These are phyloP conservation scores for Erythrophleum fordii DNA, from an alignment of 306 rosid genomes.

Conservation along the genomic window DNA sequence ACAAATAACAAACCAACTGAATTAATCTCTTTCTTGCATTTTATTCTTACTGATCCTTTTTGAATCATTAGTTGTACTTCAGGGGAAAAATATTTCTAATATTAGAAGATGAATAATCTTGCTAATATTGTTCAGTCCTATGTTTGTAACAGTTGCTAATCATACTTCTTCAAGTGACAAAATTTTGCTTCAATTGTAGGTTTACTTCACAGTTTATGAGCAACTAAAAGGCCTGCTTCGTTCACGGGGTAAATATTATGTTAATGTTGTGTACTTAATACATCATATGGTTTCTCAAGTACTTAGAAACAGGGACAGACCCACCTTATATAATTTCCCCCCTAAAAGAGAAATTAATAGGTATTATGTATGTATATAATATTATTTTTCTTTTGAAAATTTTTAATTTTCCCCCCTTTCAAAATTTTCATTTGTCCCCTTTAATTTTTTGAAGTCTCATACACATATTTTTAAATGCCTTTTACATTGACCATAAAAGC, in stretches of 20 bases:
- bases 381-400: too few relatives aligned
- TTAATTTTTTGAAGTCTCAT: too few relatives aligned
- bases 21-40: conserved; percentile 5
- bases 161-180: conserved; percentile 43
- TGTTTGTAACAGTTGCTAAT: conserved; percentile 28
- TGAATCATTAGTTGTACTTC: neutral
- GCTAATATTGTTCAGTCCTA: conserved; percentile 13
- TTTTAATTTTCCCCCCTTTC: too few relatives aligned
- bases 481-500: too few relatives aligned
- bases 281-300: conserved; percentile 9
- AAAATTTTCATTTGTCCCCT: too few relatives aligned
- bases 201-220: conserved; percentile 93
- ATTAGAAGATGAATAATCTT: conserved; percentile 4
- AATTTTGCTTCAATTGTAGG: conserved; percentile 58
- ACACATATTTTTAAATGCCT: too few relatives aligned
- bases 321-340: too few relatives aligned
- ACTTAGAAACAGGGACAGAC: too few relatives aligned
- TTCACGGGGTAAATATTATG: conserved; percentile 64
- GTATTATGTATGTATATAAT: too few relatives aligned
- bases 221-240: conserved; percentile 83
- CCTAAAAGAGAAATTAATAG: too few relatives aligned
- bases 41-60: conserved; percentile 21
- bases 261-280: conserved; percentile 12
- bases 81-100: conserved; percentile 12
- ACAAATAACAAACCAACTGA: conserved; percentile 1